Conservation (phyloP, 768 basidiomycete species). For the Saitozyma sp. region DNA sequence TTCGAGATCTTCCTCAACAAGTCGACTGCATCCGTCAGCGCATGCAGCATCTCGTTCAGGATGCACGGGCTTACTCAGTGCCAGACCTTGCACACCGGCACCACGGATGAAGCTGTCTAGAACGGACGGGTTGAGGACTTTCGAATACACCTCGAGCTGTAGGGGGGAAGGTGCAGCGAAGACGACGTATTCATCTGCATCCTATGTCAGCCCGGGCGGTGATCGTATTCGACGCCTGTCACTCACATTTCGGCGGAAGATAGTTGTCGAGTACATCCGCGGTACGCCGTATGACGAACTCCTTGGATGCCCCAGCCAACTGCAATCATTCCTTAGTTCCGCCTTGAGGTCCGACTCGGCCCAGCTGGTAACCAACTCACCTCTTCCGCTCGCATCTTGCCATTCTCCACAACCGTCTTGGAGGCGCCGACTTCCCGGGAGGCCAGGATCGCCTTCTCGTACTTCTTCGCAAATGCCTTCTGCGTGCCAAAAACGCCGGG, state of each 20-base stretch:
- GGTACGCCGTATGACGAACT: constrained; percentile 88
- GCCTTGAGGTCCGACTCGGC: not conserved
- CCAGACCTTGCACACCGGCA: constrained; percentile 54
- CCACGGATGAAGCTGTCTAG: constrained; percentile 66
- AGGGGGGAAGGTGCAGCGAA: constrained; percentile 84
- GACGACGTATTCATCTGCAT: constrained; percentile 93
- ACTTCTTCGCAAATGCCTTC: constrained; percentile 59
- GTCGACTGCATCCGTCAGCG: constrained; percentile 55
- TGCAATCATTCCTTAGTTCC: constrained; percentile 44
- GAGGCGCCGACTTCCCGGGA: constrained; percentile 77
- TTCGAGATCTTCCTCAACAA: constrained; percentile 87
- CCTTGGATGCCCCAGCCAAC: constrained; percentile 72
- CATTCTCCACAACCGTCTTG: constrained; percentile 70
- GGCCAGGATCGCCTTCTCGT: constrained; percentile 82
- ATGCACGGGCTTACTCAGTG: constrained; percentile 25
- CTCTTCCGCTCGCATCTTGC: constrained; percentile 74
- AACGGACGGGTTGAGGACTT: constrained; percentile 70
- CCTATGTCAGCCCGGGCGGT: not conserved
- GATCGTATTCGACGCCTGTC: constrained; percentile 7
- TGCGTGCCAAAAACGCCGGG: constrained; percentile 72
- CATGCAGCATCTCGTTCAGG: too few species aligned
- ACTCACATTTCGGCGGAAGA: constrained; percentile 85
- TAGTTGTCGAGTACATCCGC: constrained; percentile 76
- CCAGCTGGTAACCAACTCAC: constrained; percentile 53
- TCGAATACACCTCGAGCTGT: constrained; percentile 75